Evolutionary conservation across 139 green algal species (phyloP), one percentile per base, ranked within the genome.

Genomic region (Axilococcus clingmanii): DNA sequence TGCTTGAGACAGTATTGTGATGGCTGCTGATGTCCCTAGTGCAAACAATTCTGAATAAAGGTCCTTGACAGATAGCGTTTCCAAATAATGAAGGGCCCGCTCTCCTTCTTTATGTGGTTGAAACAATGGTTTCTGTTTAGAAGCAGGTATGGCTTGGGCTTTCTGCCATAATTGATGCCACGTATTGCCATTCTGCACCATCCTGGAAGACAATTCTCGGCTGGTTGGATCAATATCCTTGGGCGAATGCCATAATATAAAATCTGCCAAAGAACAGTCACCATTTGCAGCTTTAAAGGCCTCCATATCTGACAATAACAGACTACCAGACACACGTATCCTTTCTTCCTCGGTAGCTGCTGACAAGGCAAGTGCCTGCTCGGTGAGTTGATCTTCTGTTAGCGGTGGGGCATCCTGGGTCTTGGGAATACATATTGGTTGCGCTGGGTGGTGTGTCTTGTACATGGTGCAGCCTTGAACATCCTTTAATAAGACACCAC

Each of bases 221-320:
- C 23, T n/a, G 33, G 22, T 28, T 22, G 23, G 37, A 23, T 35
- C 31, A 71, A 78, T 82, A 59, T 93, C 83, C 20, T 43, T 52
- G 4, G 81, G 83, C 2, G 69, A 86, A 63, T 86, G 71, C 84
- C 84, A 93, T n/a, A 71, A 49, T 34, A 95, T 46, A 58, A 95
- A 95, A 46, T 95, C 86, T 6, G 55, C 69, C 17, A 96, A 68
- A 17, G 65, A 52, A 36, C 64, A 70, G 5, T 76, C 74, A 7
- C 82, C 82, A 61, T 96, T 96, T 40, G 84, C 87, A 4, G 88
- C 88, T 68, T 96, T 96, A 77, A 96, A 96, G 1, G 87, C 83
- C 2, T 78, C 61, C 81, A 96, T 96, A 67, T 93, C 83, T 4
- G 66, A 70, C 1, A 57, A 20, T 35, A 94, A 69, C 47, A 79